Conservation (phyloP, 371 early-diverging fungal species). For the Chytridium lagenaria region DNA sequence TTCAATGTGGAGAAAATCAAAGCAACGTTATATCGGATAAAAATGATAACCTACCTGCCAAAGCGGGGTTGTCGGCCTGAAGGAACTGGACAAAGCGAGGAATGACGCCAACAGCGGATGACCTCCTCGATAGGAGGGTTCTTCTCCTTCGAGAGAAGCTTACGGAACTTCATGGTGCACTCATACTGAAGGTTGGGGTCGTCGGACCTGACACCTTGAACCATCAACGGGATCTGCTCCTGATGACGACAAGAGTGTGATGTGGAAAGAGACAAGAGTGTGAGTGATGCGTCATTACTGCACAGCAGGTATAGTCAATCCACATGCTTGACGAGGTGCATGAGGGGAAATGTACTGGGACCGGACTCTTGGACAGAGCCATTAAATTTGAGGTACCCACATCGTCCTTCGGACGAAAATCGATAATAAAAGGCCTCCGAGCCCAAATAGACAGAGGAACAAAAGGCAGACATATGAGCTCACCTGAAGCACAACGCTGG, state of each 20-base stretch:
- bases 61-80: conserved; percentile 69
- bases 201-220: conserved; percentile 74
- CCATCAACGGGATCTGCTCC: conserved; percentile 75
- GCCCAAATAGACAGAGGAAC: no score
- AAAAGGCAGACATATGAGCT: neutral
- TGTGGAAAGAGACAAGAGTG: no score
- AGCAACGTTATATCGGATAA: no score
- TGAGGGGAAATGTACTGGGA: no score
- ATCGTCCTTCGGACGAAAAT: no score
- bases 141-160: conserved; percentile 82
- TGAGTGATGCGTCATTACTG: no score
- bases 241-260: conserved; percentile 57
- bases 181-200: conserved; percentile 81
- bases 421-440: no score
- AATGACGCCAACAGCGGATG: conserved; percentile 91
- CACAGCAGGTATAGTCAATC: no score
- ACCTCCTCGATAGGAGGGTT: conserved; percentile 99
- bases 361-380: no score
- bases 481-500: neutral
- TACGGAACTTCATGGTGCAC: conserved; percentile 94
- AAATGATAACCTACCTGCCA: conserved; percentile 88
- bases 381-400: no score
- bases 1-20: no score
- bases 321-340: no score
- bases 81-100: conserved; percentile 97